A percentile compares a stretch with the other conserved stretches of the same genome.
Evolutionary conservation across 257 asterid genomes (phyloP).

Genomic region (Anisodus acutangulus): DNA sequence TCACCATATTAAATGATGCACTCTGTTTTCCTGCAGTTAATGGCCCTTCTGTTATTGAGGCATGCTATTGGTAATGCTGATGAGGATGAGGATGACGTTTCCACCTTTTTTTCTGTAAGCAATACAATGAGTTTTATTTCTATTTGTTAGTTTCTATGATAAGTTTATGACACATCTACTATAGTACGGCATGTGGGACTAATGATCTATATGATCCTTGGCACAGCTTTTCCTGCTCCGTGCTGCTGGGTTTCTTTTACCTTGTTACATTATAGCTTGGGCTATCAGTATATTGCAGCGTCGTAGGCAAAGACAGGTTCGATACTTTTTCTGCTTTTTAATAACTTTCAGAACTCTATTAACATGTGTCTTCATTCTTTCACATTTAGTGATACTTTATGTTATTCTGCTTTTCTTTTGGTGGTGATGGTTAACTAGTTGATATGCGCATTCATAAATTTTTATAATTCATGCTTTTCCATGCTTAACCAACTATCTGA

Average conservation of each 20-base stretch:
- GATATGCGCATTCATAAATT: neutral
- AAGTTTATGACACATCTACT: neutral
- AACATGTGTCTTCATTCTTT: neutral
- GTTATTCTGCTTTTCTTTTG: conserved; percentile 15
- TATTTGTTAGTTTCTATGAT: neutral
- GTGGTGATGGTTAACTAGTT: neutral
- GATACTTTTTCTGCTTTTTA: neutral
- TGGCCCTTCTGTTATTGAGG: conserved; percentile 59
- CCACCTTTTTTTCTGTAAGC: conserved; percentile 54
- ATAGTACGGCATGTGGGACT: neutral
- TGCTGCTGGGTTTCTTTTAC: conserved; percentile 55
- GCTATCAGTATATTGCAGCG: conserved; percentile 54
- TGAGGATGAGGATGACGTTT: conserved; percentile 51
- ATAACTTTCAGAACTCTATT: neutral
- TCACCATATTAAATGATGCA: neutral
- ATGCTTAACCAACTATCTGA: conserved; percentile 9
- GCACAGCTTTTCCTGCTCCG: conserved; percentile 58
- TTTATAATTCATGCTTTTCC: neutral
- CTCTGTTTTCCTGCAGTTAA: conserved; percentile 40
- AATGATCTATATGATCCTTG: conserved; percentile 26
- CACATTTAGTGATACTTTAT: neutral
- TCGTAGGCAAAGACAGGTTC: conserved; percentile 61
- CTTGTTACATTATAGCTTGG: conserved; percentile 60
- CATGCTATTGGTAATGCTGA: conserved; percentile 54
- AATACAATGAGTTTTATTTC: neutral